phyloP scores from a whole-genome alignment of 192 early-diverging fungal species.

The Mortierella claussenii region DNA sequence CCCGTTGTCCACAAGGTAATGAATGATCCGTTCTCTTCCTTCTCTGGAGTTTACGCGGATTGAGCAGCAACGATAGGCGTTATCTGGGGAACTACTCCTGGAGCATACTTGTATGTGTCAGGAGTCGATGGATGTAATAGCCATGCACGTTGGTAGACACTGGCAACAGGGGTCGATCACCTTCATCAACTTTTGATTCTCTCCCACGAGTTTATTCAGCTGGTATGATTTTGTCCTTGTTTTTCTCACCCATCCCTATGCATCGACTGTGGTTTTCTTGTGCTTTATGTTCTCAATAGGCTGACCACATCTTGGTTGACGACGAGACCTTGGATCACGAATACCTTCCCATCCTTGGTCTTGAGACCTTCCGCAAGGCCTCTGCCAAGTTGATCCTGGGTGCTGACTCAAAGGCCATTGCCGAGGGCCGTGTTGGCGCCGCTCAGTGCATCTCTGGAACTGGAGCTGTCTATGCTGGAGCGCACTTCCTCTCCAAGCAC shows the following conservation, averaged over 20 bases:
- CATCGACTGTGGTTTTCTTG: too few relatives aligned
- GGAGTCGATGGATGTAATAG: too few relatives aligned
- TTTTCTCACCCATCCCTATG: too few relatives aligned
- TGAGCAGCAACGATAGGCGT: too few relatives aligned
- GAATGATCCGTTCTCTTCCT: too few relatives aligned
- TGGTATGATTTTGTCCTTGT: too few relatives aligned
- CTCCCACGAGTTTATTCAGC: background rate
- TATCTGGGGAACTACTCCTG: too few relatives aligned
- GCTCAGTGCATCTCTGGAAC: constrained; percentile 97
- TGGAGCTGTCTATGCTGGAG: constrained; percentile 89
- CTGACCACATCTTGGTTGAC: constrained; percentile 75
- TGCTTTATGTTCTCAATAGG: constrained; percentile 62
- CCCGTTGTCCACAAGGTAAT: constrained; percentile 91
- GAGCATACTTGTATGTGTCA: too few relatives aligned
- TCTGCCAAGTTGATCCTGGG: constrained; percentile 88
- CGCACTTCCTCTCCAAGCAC: constrained; percentile 83
- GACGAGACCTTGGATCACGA: constrained; percentile 89
- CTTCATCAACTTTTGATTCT: background rate
- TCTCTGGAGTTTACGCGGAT: too few relatives aligned
- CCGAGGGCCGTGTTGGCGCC: constrained; percentile 74
- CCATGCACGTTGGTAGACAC: too few relatives aligned
- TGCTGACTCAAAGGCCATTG: constrained; percentile 72
- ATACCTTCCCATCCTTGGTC: constrained; percentile 91
- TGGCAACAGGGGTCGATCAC: too few relatives aligned
- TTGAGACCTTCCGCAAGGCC: constrained; percentile 80